Evolutionary conservation across 148 eudicot species (phyloP).

Genomic region (Chenopodium album): DNA sequence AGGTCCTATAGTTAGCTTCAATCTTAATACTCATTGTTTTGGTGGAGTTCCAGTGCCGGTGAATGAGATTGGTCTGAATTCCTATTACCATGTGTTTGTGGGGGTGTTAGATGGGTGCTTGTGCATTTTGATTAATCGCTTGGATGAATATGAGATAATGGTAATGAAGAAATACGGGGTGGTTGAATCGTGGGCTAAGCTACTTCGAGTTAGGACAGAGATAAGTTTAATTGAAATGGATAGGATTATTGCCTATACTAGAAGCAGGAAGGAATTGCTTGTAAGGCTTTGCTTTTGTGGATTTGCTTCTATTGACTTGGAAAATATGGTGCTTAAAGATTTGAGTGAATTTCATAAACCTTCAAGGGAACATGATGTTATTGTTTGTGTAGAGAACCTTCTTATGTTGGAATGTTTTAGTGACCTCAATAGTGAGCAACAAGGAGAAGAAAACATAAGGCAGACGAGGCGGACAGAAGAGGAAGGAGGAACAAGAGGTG

Average conservation of each 20-base stretch:
- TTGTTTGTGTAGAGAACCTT: conserved; percentile 24
- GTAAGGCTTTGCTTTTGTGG: not conserved
- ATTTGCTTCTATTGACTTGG: conserved; percentile 12
- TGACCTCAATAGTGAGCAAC: not conserved
- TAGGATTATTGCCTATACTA: conserved; percentile 1
- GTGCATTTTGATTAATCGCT: conserved; percentile 3
- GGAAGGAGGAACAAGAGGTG: too few species aligned
- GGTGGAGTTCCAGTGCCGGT: conserved; percentile 11
- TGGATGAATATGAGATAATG: conserved; percentile 1
- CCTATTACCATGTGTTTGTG: not conserved
- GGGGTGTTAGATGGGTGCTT: conserved; percentile 23
- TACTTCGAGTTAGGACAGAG: not conserved
- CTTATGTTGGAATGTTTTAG: conserved; percentile 15
- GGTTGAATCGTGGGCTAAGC: conserved; percentile 18
- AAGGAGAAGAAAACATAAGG: not conserved
- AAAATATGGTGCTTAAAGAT: not conserved
- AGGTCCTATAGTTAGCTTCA: conserved; percentile 12
- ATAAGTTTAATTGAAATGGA: not conserved
- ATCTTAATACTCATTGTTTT: not conserved
- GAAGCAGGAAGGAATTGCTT: conserved; percentile 13
- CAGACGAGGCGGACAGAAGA: not conserved
- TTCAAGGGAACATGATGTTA: not conserved
- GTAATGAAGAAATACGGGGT: conserved; percentile 26
- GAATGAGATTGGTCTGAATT: not conserved
- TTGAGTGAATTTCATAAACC: not conserved